A percentile compares a stretch with the other conserved stretches of the same genome.
phyloP scores from a whole-genome alignment of 2,329 filamentous ascomycete species.

The Lithohypha guttulata region DNA sequence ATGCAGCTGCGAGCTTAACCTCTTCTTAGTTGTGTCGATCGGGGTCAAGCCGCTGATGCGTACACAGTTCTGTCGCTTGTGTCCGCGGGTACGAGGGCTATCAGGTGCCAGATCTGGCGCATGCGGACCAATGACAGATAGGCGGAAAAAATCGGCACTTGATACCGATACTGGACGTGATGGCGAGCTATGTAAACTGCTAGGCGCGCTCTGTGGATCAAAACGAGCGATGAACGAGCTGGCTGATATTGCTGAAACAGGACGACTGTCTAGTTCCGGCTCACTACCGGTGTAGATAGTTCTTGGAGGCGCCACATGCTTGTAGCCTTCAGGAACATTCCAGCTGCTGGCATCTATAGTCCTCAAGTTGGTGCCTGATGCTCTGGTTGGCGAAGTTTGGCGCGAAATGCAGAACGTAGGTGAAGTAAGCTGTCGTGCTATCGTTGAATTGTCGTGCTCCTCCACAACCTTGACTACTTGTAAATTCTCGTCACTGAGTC shows the following conservation, averaged over 20 bases:
- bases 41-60: conserved; percentile 26
- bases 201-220: no score
- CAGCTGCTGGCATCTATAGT: conserved; percentile 15
- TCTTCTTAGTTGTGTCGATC: conserved; percentile 27
- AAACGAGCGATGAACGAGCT: no score
- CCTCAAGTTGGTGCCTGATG: conserved; percentile 12
- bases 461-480: not conserved
- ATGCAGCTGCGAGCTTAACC: conserved; percentile 25
- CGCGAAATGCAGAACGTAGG: not conserved
- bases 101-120: conserved; percentile 11
- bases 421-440: no score
- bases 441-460: not conserved
- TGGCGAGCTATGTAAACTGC: not conserved
- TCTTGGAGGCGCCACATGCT: not conserved
- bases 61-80: conserved; percentile 34
- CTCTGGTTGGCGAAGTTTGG: conserved; percentile 2
- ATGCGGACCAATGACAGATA: conserved; percentile 8
- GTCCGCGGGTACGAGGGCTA: conserved; percentile 24
- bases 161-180: conserved; percentile 18
- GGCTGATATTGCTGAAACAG: no score
- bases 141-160: conserved; percentile 15
- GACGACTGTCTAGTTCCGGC: not conserved
- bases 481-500: not conserved
- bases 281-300: not conserved
- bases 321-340: conserved; percentile 3